Percentiles rank a stretch among this genome's conserved stretches.
Conservation (phyloP, 192 early-diverging fungal species). For the Coemansia sp. region DNA sequence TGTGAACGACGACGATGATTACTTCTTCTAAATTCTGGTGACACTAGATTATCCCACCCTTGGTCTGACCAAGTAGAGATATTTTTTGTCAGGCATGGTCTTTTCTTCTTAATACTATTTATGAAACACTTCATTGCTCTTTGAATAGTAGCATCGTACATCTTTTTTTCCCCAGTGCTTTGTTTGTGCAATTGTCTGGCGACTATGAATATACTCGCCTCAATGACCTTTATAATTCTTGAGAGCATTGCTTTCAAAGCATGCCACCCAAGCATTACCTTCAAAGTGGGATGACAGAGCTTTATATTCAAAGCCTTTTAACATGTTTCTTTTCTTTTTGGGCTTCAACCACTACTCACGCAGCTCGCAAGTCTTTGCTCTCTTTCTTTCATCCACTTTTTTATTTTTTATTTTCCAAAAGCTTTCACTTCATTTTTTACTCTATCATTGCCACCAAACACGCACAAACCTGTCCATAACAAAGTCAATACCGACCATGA, state of each 20-base stretch:
- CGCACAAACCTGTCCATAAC: neutral
- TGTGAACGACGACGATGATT: slow-evolving; percentile 22
- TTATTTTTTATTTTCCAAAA: slow-evolving; percentile 10
- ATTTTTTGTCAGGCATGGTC: neutral
- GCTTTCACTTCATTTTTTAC: neutral
- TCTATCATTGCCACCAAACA: neutral
- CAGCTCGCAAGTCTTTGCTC: neutral
- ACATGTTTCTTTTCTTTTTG: neutral
- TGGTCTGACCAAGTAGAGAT: neutral
- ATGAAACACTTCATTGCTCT: neutral
- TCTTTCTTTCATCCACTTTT: neutral
- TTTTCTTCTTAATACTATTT: neutral
- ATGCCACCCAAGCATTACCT: neutral
- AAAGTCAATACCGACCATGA: slow-evolving; percentile 11
- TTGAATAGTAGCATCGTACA: neutral
- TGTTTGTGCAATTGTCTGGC: neutral
- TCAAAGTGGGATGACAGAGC: neutral
- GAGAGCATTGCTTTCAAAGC: neutral
- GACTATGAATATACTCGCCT: neutral
- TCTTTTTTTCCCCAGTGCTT: neutral
- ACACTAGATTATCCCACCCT: neutral
- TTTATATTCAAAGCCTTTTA: neutral
- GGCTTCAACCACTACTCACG: neutral
- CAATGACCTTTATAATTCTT: neutral
- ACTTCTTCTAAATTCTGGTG: slow-evolving; percentile 13